A percentile compares a stretch with the other conserved stretches of the same genome.
Conservation (phyloP, 495 filamentous ascomycete species). For the Tuber melanosporum region DNA sequence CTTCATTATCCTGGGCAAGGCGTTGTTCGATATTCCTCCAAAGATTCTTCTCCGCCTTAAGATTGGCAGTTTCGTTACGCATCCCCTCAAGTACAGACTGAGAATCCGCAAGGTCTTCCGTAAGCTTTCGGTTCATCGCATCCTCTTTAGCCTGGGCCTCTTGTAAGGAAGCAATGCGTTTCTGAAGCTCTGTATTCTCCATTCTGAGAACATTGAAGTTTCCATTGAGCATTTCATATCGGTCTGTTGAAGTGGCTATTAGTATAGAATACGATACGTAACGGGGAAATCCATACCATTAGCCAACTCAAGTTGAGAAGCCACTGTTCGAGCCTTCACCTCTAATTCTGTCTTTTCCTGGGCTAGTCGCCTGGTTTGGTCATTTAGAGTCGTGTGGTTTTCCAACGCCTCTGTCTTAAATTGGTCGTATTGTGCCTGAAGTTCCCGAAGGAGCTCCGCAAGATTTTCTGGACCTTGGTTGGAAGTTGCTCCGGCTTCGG, state of each 20-base stretch:
- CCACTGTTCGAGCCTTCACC: constrained; percentile 66
- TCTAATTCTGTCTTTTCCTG: constrained; percentile 74
- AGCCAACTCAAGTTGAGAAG: constrained; percentile 71
- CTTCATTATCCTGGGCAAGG: constrained; percentile 76
- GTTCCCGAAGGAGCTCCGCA: constrained; percentile 66
- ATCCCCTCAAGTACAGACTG: constrained; percentile 75
- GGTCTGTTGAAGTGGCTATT: constrained; percentile 47
- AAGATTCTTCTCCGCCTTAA: constrained; percentile 84
- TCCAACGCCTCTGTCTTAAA: constrained; percentile 77
- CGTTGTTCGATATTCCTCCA: constrained; percentile 88
- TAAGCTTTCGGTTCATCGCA: constrained; percentile 77
- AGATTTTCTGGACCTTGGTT: constrained; percentile 47
- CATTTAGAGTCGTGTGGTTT: constrained; percentile 71
- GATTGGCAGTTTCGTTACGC: constrained; percentile 81
- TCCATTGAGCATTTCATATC: constrained; percentile 81
- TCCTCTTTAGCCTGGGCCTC: constrained; percentile 86
- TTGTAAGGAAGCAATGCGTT: constrained; percentile 63
- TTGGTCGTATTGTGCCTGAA: constrained; percentile 82
- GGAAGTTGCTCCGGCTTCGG: constrained; percentile 45
- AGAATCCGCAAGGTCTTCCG: constrained; percentile 85
- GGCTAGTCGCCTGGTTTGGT: constrained; percentile 76
- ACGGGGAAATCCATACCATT: constrained; percentile 40
- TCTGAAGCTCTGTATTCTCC: constrained; percentile 79
- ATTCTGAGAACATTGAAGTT: constrained; percentile 75
- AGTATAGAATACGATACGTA: constrained; percentile 5